phyloP scores from a whole-genome alignment of 2,329 filamentous ascomycete species.

The Capronia americana region DNA sequence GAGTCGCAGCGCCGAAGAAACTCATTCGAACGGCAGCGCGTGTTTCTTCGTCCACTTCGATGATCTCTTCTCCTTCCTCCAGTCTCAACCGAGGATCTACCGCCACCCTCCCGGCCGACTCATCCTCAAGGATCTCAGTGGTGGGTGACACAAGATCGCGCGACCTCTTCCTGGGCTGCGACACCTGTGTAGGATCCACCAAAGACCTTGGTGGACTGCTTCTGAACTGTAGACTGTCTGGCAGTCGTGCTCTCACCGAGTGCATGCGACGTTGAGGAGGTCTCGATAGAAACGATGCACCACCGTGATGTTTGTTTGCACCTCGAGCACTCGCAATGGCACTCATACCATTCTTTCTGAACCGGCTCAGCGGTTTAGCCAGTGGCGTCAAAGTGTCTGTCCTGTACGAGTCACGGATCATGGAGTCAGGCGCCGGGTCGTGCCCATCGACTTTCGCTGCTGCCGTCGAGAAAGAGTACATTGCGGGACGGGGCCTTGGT shows the following conservation, averaged over 20 bases:
- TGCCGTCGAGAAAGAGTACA: conserved; percentile 40
- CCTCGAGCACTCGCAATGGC: conserved; percentile 36
- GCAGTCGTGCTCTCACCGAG: conserved; percentile 14
- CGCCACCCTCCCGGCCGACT: conserved; percentile 11
- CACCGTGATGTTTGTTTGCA: conserved; percentile 33
- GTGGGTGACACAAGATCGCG: conserved; percentile 25
- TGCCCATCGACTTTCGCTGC: conserved; percentile 37
- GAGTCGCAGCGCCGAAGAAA: conserved; percentile 31
- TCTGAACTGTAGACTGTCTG: conserved; percentile 35
- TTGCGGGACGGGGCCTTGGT: conserved; percentile 15
- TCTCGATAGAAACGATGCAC: conserved; percentile 19
- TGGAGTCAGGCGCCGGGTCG: conserved; percentile 37
- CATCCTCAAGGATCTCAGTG: conserved; percentile 25
- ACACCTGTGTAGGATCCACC: conserved; percentile 6
- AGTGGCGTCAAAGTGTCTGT: conserved; percentile 40
- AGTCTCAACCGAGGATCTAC: conserved; percentile 26
- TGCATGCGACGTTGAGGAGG: conserved; percentile 18
- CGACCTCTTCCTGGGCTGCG: conserved; percentile 28
- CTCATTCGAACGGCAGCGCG: conserved; percentile 36
- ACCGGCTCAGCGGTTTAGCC: conserved; percentile 35
- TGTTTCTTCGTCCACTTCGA: conserved; percentile 38
- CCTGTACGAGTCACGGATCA: conserved; percentile 40
- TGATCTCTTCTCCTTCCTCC: conserved; percentile 35
- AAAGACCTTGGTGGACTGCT: conserved; percentile 37
- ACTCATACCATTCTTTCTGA: conserved; percentile 38